phyloP scores from a whole-genome alignment of 208 protist genomes.

The Leptomonas pyrrhocoris region DNA sequence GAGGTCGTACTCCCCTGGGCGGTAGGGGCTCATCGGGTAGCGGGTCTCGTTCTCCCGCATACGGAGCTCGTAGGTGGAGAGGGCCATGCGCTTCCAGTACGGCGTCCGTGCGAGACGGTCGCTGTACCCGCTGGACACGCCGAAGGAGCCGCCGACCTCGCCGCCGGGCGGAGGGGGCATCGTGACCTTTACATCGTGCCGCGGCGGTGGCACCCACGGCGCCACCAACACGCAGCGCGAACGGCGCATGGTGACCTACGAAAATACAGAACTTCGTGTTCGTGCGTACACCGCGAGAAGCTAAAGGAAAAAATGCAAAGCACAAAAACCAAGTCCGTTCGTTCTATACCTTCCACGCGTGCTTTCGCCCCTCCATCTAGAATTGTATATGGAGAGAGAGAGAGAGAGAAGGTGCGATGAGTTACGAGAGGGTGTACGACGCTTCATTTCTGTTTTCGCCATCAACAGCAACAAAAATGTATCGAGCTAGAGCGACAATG shows the following conservation, averaged over 20 bases:
- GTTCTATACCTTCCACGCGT: no score
- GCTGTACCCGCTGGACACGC: conserved; percentile 86
- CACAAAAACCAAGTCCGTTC: no score
- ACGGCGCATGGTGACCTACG: conserved; percentile 4
- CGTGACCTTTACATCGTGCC: conserved; percentile 79
- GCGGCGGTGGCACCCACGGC: conserved; percentile 83
- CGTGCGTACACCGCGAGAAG: neutral
- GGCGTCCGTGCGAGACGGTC: conserved; percentile 79
- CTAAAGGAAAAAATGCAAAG: neutral
- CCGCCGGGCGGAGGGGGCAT: conserved; percentile 85
- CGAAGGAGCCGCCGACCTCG: conserved; percentile 85
- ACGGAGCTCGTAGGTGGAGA: conserved; percentile 77
- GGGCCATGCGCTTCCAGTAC: conserved; percentile 91
- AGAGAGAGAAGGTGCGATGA: no score
- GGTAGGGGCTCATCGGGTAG: conserved; percentile 81
- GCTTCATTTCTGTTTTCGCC: no score
- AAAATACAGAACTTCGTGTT: neutral
- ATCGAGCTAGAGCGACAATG: no score
- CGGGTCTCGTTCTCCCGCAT: conserved; percentile 86
- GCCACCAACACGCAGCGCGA: conserved; percentile 38
- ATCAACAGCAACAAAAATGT: no score
- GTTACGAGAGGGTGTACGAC: no score
- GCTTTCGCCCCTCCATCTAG: no score
- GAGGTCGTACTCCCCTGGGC: conserved; percentile 85
- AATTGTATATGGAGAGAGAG: no score